Evolutionary conservation across 257 asterid genomes (phyloP), one percentile per base, ranked within the genome.

Genomic region (Galeopsis tetrahit): DNA sequence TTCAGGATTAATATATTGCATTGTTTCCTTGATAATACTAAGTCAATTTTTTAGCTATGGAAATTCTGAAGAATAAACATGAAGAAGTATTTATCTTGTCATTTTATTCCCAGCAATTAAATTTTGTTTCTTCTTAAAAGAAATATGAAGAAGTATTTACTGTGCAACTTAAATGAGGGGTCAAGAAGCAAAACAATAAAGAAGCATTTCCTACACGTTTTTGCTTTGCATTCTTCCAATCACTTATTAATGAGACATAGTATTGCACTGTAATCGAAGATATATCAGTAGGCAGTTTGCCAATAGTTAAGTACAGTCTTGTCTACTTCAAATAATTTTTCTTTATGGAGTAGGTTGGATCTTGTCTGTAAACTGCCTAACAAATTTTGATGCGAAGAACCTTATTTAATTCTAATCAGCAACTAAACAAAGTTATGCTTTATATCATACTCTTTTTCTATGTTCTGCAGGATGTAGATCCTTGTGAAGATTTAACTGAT

Each of bases 401-500:
- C 42, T 71, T 43, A 66, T 65, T 15, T 55, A 39, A 44, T 15
- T 43, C 21, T 43, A 48, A 55, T 13, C 59, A 34, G 7, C 70
- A 32, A 33, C 69, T 77, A 28, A 40, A 66, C 69, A 56, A 46
- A 33, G 66, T 66, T 52, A 17, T 35, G 67, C 66, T 44, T 62
- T 57, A 76, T 69, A 39, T 69, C 52, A 58, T 68, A 64, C 43
- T 66, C 51, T 2, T 59, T 59, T 79, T 70, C 51, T 53, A 28
- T 80, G 66, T 66, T 69, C 68, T 72, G 81, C 89, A 95, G 99
- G 97, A 87, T 38, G 92, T 95, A 59, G 97, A 95, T 74, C 99
- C 99, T 56, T 95, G 99, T 77, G 97, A 92, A 76, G 89, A 82
- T 80, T 86, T 95, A 82, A 92, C 97, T 61, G 96, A 92, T 80